Conservation (phyloP, 805 yeast genomes). For the Starmerella powellii region DNA sequence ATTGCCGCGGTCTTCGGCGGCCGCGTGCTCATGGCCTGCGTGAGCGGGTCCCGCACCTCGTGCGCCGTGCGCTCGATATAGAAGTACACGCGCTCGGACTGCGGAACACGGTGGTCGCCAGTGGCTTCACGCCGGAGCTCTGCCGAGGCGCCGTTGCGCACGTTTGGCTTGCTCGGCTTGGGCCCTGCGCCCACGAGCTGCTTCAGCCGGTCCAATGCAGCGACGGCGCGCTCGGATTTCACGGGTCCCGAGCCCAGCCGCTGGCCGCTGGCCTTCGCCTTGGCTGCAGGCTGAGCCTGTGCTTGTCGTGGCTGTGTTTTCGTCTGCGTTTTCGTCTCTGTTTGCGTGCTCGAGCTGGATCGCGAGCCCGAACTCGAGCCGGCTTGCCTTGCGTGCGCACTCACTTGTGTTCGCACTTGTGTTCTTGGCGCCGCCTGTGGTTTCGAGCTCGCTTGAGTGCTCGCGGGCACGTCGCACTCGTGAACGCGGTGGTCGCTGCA, state of each 20-base stretch:
- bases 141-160: background rate
- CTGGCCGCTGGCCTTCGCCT: background rate
- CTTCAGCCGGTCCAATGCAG: constrained; percentile 15
- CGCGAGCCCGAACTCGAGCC: too few relatives aligned
- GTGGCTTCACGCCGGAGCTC: constrained; percentile 24
- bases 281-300: too few relatives aligned
- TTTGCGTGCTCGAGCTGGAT: too few relatives aligned
- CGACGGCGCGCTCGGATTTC: constrained; percentile 13
- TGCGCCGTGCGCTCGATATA: constrained; percentile 22
- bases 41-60: constrained; percentile 18
- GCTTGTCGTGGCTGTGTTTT: too few relatives aligned
- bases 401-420: too few relatives aligned
- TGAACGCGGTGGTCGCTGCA: constrained; percentile 33
- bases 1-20: constrained; percentile 23
- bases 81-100: constrained; percentile 29
- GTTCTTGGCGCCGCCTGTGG: constrained; percentile 3
- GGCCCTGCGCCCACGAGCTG: constrained; percentile 7
- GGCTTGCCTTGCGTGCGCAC: too few relatives aligned
- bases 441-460: constrained; percentile 5
- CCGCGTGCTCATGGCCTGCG: constrained; percentile 13
- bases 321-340: too few relatives aligned
- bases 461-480: constrained; percentile 23
- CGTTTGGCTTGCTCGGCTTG: background rate
- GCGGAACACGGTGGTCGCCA: constrained; percentile 30
- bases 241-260: constrained; percentile 2